A percentile compares a stretch with the other conserved stretches of the same genome.
Evolutionary conservation across 805 yeast genomes (phyloP).

Genomic region (Candida railenensis): DNA sequence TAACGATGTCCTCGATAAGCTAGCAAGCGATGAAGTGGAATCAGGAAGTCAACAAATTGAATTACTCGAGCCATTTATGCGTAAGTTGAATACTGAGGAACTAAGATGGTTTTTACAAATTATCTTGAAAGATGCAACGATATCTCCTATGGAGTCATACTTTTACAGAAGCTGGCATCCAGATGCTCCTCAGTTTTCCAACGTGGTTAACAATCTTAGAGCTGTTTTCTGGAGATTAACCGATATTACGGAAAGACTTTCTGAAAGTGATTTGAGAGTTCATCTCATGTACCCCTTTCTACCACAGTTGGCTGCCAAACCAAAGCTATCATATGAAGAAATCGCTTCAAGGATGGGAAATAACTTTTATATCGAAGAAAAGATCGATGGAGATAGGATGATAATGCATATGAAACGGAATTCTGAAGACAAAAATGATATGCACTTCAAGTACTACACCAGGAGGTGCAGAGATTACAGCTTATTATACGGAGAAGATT

Average conservation of each 20-base stretch:
- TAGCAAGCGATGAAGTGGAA: conserved; percentile 17
- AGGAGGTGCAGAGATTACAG: conserved; percentile 76
- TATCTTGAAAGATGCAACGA: conserved; percentile 55
- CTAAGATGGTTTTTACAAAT: conserved; percentile 68
- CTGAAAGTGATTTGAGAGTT: conserved; percentile 39
- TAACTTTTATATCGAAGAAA: conserved; percentile 76
- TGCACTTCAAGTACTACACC: conserved; percentile 50
- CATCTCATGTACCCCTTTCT: conserved; percentile 57
- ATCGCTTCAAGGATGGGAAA: conserved; percentile 46
- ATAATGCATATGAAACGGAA: conserved; percentile 63
- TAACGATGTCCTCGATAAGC: conserved; percentile 27
- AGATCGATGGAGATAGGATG: conserved; percentile 90
- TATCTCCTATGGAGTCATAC: conserved; percentile 60
- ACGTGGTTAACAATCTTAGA: conserved; percentile 63
- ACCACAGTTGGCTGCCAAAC: conserved; percentile 72
- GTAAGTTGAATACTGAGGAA: conserved; percentile 58
- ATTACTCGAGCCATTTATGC: conserved; percentile 50
- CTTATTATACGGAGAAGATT: conserved; percentile 58
- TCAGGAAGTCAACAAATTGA: conserved; percentile 36
- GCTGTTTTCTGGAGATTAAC: conserved; percentile 57
- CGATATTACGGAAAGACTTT: conserved; percentile 48
- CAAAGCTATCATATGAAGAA: conserved; percentile 47
- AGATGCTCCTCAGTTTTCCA: conserved; percentile 64
- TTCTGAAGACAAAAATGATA: conserved; percentile 29
- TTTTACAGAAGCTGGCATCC: conserved; percentile 73